Evolutionary conservation across 2,329 filamentous ascomycete genomes (phyloP).

Genomic region (Sporothrix euskadiensis): DNA sequence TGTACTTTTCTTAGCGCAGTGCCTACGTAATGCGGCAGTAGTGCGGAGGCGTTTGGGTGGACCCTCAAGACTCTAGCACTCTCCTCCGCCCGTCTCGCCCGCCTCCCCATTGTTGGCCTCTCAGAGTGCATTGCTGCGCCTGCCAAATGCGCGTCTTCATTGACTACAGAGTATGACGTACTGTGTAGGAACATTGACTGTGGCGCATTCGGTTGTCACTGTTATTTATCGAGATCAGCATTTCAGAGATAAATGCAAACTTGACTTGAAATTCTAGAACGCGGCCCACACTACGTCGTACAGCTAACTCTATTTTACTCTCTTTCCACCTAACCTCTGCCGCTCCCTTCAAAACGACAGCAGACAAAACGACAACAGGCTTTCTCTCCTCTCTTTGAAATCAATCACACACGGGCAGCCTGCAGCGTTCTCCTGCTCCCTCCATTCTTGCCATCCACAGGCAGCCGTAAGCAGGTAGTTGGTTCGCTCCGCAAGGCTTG

Average conservation of each 20-base stretch:
- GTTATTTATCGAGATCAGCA: neutral
- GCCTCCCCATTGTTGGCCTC: neutral
- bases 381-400: neutral
- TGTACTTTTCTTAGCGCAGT: neutral
- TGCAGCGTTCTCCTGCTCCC: neutral
- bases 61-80: neutral
- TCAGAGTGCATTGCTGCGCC: neutral
- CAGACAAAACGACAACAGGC: no score
- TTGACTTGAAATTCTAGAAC: neutral
- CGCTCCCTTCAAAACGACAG: no score
- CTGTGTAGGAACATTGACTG: neutral
- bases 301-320: neutral
- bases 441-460: neutral
- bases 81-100: neutral
- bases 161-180: no score
- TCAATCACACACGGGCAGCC: neutral
- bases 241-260: neutral
- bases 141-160: neutral
- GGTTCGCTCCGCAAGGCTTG: neutral
- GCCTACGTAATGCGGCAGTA: slow-evolving; percentile 19
- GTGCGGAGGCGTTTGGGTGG: neutral
- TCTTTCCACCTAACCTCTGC: neutral
- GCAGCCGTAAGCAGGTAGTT: neutral
- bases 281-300: neutral
- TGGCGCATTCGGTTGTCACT: neutral